A percentile compares a stretch with the other conserved stretches of the same genome.
Conservation (phyloP, 805 yeast species). For the Wickerhamiella alocasiicola region DNA sequence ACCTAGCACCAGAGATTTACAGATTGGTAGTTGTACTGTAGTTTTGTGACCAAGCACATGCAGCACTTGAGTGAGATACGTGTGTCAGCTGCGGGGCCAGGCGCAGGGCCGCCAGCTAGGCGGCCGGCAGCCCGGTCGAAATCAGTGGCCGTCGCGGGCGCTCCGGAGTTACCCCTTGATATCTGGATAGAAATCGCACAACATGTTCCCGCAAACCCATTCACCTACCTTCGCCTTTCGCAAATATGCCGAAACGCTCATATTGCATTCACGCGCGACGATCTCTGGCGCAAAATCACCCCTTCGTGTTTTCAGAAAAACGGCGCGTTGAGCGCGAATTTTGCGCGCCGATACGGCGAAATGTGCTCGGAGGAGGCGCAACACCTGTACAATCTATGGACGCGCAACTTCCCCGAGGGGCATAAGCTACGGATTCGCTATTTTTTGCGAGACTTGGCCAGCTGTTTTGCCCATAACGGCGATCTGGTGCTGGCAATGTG, state of each 20-base stretch:
- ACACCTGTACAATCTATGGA: slow-evolving; percentile 1
- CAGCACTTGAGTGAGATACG: no score
- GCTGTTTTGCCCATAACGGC: slow-evolving; percentile 6
- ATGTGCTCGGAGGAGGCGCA: slow-evolving; percentile 2
- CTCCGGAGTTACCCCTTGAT: no score
- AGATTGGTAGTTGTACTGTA: no score
- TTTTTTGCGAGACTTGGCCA: slow-evolving; percentile 8
- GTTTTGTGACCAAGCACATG: no score
- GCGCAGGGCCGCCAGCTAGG: no score
- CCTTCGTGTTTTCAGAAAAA: slow-evolving; percentile 1
- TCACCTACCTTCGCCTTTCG: neutral
- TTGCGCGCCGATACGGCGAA: neutral
- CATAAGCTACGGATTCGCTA: slow-evolving; percentile 9
- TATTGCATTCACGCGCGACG: slow-evolving; percentile 5
- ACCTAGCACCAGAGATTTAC: no score
- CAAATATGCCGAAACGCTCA: slow-evolving; percentile 6
- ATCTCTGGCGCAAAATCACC: slow-evolving; percentile 8
- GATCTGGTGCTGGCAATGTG: slow-evolving; percentile 9
- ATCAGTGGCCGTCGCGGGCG: no score
- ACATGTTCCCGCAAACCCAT: neutral
- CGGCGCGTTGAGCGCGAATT: neutral
- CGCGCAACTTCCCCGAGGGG: slow-evolving; percentile 4
- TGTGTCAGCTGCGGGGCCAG: no score
- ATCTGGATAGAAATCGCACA: slow-evolving; percentile 5
- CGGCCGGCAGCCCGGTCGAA: no score